Conservation (phyloP, 2,329 filamentous ascomycete genomes). For the Pseudogymnoascus sp. region DNA sequence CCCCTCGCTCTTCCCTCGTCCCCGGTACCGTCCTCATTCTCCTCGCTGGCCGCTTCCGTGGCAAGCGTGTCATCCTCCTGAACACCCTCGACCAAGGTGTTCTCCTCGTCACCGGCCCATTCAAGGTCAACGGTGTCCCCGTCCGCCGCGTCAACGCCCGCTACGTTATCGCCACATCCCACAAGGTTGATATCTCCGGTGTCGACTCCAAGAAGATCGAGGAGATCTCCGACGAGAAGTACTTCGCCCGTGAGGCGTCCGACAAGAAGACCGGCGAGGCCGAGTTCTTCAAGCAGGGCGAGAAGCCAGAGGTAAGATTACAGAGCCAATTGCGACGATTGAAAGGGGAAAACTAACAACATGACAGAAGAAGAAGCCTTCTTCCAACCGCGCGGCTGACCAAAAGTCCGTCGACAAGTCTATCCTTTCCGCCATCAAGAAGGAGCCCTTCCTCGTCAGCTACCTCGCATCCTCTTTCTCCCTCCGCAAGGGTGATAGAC, state of each 20-base stretch:
- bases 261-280: constrained; percentile 96
- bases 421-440: constrained; percentile 92
- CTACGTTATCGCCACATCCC: constrained; percentile 87
- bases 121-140: constrained; percentile 99
- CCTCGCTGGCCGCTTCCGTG: constrained; percentile 97
- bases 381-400: constrained; percentile 85
- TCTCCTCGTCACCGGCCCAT: constrained; percentile 96
- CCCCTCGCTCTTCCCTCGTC: constrained; percentile 80
- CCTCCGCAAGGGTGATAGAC: constrained; percentile 98
- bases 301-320: constrained; percentile 85
- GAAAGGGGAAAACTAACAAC: constrained; percentile 13
- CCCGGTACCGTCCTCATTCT: constrained; percentile 97
- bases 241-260: constrained; percentile 94
- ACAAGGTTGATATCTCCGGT: constrained; percentile 74
- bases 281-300: constrained; percentile 98
- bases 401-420: constrained; percentile 99
- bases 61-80: constrained; percentile 98
- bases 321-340: constrained; percentile 3
- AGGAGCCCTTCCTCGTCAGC: constrained; percentile 85
- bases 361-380: constrained; percentile 89
- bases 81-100: constrained; percentile 97
- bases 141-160: constrained; percentile 88
- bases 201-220: constrained; percentile 87
- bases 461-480: constrained; percentile 96
- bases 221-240: constrained; percentile 63